Evolutionary conservation across 1,284 basidiomycete species (phyloP).

Genomic region (Gastroboletus turbinatus): DNA sequence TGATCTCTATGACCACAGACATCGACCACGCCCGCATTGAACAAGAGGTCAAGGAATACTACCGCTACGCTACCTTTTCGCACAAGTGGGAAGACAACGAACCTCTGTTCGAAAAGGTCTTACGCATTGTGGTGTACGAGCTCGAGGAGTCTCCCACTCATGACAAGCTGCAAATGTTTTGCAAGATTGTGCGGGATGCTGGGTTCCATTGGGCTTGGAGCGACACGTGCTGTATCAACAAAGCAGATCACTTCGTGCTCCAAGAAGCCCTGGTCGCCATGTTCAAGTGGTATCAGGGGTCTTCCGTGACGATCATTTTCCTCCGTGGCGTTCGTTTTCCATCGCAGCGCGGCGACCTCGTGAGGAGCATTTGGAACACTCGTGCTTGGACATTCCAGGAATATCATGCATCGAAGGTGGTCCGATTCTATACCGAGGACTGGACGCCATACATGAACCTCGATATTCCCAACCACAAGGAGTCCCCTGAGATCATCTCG

Average conservation of each 20-base stretch:
- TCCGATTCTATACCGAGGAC: neutral
- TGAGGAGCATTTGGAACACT: conserved; percentile 5
- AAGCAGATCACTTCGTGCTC: neutral
- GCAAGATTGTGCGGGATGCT: neutral
- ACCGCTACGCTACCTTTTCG: conserved; percentile 3
- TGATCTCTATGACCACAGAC: neutral
- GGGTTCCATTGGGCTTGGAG: neutral
- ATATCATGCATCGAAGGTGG: neutral
- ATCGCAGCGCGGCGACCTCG: conserved; percentile 1
- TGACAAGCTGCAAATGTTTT: conserved; percentile 10
- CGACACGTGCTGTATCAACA: conserved; percentile 5
- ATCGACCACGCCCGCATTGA: neutral
- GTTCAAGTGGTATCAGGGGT: conserved; percentile 10
- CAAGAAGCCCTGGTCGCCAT: conserved; percentile 7
- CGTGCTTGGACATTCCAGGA: conserved; percentile 8
- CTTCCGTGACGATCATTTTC: neutral
- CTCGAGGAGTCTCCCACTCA: neutral
- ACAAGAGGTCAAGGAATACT: neutral
- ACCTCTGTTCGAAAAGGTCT: conserved; percentile 6
- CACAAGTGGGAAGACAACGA: conserved; percentile 8
- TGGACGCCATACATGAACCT: conserved; percentile 4
- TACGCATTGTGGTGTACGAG: neutral
- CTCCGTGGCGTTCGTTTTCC: conserved; percentile 4
- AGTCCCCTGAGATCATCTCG: neutral
- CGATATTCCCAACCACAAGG: neutral